phyloP scores from a whole-genome alignment of 768 basidiomycete genomes.

The Tephrocybe sp. region DNA sequence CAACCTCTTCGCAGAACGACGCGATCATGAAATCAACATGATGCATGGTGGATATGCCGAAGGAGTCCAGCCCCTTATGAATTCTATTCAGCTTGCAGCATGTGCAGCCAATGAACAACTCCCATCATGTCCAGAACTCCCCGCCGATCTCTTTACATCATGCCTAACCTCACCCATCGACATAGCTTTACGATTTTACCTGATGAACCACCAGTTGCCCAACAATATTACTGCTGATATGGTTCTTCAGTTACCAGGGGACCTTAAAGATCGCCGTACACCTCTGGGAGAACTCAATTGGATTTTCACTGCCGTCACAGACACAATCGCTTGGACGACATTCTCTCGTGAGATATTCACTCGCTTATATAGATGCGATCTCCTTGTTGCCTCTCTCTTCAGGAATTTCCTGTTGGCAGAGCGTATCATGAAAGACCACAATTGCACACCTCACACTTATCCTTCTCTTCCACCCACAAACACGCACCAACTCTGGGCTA shows the following conservation, averaged over 20 bases:
- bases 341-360: slow-evolving; percentile 94
- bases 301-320: slow-evolving; percentile 99
- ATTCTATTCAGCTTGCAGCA: slow-evolving; percentile 92
- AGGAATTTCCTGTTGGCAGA: slow-evolving; percentile 97
- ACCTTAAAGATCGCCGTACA: slow-evolving; percentile 93
- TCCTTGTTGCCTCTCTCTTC: slow-evolving; percentile 94
- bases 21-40: slow-evolving; percentile 64
- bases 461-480: slow-evolving; percentile 95
- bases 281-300: slow-evolving; percentile 98
- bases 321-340: slow-evolving; percentile 99
- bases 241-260: slow-evolving; percentile 94
- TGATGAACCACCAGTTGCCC: slow-evolving; percentile 86
- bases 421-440: slow-evolving; percentile 96
- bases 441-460: slow-evolving; percentile 93
- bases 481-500: slow-evolving; percentile 93
- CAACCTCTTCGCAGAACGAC: slow-evolving; percentile 70
- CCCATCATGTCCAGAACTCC: slow-evolving; percentile 94
- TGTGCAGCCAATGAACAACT: slow-evolving; percentile 89
- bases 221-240: slow-evolving; percentile 81
- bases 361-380: slow-evolving; percentile 89
- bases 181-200: slow-evolving; percentile 90
- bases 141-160: slow-evolving; percentile 96
- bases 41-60: slow-evolving; percentile 57
- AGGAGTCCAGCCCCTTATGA: slow-evolving; percentile 70
- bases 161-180: slow-evolving; percentile 98